Evolutionary conservation across 2,329 filamentous ascomycete genomes (phyloP), one percentile per base, ranked within the genome.

Genomic region (Fusarium ambrosium): DNA sequence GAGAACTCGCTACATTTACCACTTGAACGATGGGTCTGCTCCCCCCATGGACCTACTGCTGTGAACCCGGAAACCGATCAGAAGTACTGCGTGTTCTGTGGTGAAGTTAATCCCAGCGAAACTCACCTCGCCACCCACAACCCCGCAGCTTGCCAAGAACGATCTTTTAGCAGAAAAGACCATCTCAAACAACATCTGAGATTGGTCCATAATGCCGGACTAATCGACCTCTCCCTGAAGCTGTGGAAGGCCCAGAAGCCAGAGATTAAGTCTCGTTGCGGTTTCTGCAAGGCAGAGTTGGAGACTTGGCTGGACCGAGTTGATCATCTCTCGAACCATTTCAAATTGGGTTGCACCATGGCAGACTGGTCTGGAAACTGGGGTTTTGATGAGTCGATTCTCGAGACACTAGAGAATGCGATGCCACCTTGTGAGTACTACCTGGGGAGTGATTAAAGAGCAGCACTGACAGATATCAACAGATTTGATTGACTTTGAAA

Each of bases 61-160:
- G 6, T 80, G 82, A 10, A 84, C 85, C 48, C 81, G 82, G n/a
- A 82, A 81, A 53, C 66, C 58, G 45, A 72, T 48, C 53, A 69
- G 24, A 9, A 7, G 0, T 48, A 55, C 22, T 86, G 85, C 63
- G 80, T 84, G 1, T 86, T 83, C 64, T 86, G 85, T 36, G 81
- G 79, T 2, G 64, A 80, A 0, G 39, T 58, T 0, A 77, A 81
- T 7, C 84, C 84, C 2, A 68, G 69, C 9, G 65, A 73, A 5
- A 66, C 69, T 10, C 85, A 86, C 63, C 67, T 83, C 1, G 79
- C 82, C 24, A 43, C 59, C 0, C 85, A 86, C 63, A 82, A 84
- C 13, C 81, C 82, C 32, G 77, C 77, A 2, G 80, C 85, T 20
- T 92, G 90, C 73, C 85, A 87, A 51, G 87, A 89, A 36, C 84